Conservation (phyloP, 257 asterid genomes). For the Petunia secreta region DNA sequence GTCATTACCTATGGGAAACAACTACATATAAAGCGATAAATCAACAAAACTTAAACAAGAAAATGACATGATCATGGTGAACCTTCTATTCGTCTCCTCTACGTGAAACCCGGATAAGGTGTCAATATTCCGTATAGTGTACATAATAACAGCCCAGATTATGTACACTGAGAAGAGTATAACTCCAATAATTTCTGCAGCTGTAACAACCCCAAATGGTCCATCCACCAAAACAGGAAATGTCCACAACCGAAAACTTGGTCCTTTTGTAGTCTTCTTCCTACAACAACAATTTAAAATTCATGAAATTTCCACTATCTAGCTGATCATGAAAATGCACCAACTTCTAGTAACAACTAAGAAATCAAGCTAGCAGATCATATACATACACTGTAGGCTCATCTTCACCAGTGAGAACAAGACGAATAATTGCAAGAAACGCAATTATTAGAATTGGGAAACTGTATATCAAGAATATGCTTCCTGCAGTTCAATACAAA, state of each 20-base stretch:
- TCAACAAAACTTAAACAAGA: neutral
- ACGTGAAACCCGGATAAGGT: constrained; percentile 35
- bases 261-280: constrained; percentile 38
- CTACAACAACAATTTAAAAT: constrained; percentile 35
- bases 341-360: neutral
- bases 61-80: neutral
- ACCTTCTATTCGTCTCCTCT: constrained; percentile 50
- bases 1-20: neutral
- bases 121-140: constrained; percentile 41
- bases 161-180: constrained; percentile 49
- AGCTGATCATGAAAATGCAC: neutral
- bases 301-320: neutral
- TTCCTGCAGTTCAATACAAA: constrained; percentile 47
- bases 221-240: constrained; percentile 81
- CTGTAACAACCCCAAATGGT: constrained; percentile 90
- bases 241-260: constrained; percentile 73
- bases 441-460: constrained; percentile 72
- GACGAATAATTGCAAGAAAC: constrained; percentile 56
- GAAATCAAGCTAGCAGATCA: neutral
- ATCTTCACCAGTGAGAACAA: constrained; percentile 53
- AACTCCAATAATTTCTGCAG: constrained; percentile 79
- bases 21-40: neutral
- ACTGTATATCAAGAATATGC: constrained; percentile 55
- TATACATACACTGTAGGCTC: constrained; percentile 43
- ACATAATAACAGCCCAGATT: constrained; percentile 61